Percentiles rank a stretch among this genome's conserved stretches.
phyloP scores from a whole-genome alignment of 805 yeast genomes.

The Martiniozyma abietophila region DNA sequence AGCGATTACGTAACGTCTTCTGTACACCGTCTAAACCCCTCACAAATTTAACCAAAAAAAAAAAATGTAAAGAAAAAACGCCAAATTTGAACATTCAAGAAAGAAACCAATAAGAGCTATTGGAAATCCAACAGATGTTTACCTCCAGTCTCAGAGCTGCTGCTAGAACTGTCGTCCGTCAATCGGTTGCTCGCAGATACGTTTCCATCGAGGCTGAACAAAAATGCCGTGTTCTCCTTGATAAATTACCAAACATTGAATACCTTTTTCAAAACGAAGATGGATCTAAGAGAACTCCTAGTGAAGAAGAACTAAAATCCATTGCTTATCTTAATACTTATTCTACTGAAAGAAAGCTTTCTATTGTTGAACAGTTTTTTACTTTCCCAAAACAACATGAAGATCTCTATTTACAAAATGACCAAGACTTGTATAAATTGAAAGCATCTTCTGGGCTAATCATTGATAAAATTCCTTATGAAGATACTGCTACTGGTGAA shows the following conservation, averaged over 20 bases:
- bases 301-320: constrained; percentile 61
- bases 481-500: constrained; percentile 69
- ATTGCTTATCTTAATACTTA: constrained; percentile 63
- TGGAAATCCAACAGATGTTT: too few species aligned
- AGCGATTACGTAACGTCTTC: too few species aligned
- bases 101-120: too few species aligned
- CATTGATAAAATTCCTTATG: constrained; percentile 76
- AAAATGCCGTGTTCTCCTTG: constrained; percentile 54
- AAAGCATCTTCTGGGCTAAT: constrained; percentile 53
- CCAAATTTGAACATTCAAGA: too few species aligned
- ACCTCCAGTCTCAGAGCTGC: too few species aligned
- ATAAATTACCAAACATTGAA: constrained; percentile 53
- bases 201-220: constrained; percentile 32
- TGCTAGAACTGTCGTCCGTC: too few species aligned
- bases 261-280: constrained; percentile 66
- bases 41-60: too few species aligned
- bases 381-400: constrained; percentile 43
- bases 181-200: too few species aligned
- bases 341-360: constrained; percentile 46
- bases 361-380: constrained; percentile 33
- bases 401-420: constrained; percentile 49
- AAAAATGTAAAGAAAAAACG: too few species aligned
- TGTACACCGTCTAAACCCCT: too few species aligned
- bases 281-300: constrained; percentile 62
- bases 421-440: constrained; percentile 48